Conservation (phyloP, 352 stramenopile genomes). For the Pythium plurisporium region DNA sequence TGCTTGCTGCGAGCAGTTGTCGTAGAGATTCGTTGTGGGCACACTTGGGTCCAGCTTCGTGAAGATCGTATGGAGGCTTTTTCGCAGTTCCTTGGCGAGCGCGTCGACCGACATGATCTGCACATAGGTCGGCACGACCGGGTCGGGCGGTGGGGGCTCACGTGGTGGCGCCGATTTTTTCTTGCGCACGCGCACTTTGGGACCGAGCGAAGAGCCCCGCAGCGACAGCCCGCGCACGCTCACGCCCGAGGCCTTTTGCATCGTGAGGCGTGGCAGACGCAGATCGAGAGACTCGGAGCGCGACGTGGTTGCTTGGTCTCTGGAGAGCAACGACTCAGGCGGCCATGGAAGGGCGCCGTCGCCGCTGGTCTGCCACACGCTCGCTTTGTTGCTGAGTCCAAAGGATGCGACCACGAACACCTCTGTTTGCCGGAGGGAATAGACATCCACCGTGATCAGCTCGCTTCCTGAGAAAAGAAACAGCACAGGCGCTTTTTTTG, state of each 20-base stretch:
- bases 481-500: constrained; percentile 3
- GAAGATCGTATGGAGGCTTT: constrained; percentile 44
- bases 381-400: too few species aligned
- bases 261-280: constrained; percentile 16
- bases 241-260: constrained; percentile 8
- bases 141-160: neutral
- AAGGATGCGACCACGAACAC: neutral
- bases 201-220: constrained; percentile 16
- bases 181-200: constrained; percentile 19
- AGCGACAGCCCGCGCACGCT: constrained; percentile 15
- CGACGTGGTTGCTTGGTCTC: constrained; percentile 17
- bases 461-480: too few species aligned
- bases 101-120: constrained; percentile 26
- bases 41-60: constrained; percentile 33
- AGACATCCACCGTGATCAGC: too few species aligned
- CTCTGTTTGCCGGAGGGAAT: too few species aligned
- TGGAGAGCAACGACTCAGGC: neutral
- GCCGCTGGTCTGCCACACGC: neutral
- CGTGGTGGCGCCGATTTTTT: constrained; percentile 4
- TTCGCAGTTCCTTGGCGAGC: constrained; percentile 52
- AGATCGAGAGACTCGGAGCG: constrained; percentile 2
- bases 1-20: constrained; percentile 59
- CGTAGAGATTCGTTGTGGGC: constrained; percentile 35
- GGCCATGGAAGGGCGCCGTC: constrained; percentile 3
- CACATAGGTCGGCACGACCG: constrained; percentile 3